These are phyloP conservation scores for Graphiopsis chlorocephala DNA, from an alignment of 2,329 filamentous ascomycete genomes.

Conservation along the genomic window DNA sequence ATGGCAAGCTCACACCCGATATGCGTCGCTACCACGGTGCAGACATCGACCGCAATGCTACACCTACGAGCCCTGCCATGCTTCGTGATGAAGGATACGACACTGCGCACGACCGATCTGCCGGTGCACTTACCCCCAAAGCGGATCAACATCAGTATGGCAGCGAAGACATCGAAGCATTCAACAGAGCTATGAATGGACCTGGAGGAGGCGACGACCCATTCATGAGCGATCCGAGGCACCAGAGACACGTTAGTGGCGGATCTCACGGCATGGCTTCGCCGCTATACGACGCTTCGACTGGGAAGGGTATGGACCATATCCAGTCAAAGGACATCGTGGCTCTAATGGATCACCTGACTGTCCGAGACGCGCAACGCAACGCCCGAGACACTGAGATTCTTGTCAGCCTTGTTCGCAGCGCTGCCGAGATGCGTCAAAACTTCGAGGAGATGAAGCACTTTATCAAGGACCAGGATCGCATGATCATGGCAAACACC, in stretches of 20 bases:
- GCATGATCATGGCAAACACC: slow-evolving; percentile 81
- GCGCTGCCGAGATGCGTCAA: slow-evolving; percentile 93
- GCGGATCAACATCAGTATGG: slow-evolving; percentile 42
- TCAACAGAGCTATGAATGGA: slow-evolving; percentile 49
- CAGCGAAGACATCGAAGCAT: slow-evolving; percentile 56
- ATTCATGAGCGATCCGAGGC: slow-evolving; percentile 58
- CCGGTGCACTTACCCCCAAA: slow-evolving; percentile 48
- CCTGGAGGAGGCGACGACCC: slow-evolving; percentile 45
- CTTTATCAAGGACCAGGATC: slow-evolving; percentile 85
- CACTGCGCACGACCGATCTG: slow-evolving; percentile 57
- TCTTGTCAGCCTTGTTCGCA: slow-evolving; percentile 86
- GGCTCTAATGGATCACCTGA: slow-evolving; percentile 96
- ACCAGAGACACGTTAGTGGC: slow-evolving; percentile 71
- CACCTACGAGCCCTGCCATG: slow-evolving; percentile 52
- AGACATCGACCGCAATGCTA: slow-evolving; percentile 22
- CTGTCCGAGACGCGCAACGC: slow-evolving; percentile 91
- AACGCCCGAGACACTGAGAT: slow-evolving; percentile 97
- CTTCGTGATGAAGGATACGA: slow-evolving; percentile 89
- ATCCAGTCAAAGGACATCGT: slow-evolving; percentile 97
- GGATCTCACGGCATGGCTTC: slow-evolving; percentile 90
- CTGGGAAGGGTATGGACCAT: slow-evolving; percentile 80
- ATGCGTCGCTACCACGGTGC: slow-evolving; percentile 4
- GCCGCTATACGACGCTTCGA: slow-evolving; percentile 85
- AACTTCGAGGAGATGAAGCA: slow-evolving; percentile 95
- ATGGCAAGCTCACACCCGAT: slow-evolving; percentile 39